Conservation (phyloP, 208 protist genomes). For the Novymonas esmeraldas region DNA sequence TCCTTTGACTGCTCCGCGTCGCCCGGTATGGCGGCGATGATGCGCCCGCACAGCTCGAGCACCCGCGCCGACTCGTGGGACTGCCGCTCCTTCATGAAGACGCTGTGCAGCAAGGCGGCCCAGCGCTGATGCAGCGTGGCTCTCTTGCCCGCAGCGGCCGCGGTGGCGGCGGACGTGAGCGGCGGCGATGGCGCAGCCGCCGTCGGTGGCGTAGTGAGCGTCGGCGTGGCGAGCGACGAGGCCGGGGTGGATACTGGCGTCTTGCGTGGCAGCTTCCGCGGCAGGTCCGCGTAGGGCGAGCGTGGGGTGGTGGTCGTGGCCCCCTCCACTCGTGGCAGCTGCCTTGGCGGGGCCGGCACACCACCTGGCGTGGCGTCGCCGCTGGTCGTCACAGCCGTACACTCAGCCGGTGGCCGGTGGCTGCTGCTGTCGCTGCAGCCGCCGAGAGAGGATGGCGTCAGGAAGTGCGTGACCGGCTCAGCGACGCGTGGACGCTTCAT, state of each 20-base stretch:
- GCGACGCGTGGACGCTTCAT: constrained; percentile 44
- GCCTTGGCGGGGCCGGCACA: constrained; percentile 15
- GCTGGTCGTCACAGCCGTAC: not conserved
- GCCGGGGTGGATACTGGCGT: constrained; percentile 38
- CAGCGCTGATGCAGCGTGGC: constrained; percentile 40
- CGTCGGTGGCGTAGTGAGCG: constrained; percentile 17
- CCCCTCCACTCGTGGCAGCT: constrained; percentile 12
- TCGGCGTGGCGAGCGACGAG: constrained; percentile 15
- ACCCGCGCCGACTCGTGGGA: constrained; percentile 43
- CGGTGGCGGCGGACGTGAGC: not conserved
- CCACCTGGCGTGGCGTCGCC: not conserved
- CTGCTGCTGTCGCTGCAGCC: not conserved
- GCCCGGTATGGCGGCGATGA: constrained; percentile 64
- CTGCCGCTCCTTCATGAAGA: constrained; percentile 45
- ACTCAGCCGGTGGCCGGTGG: not conserved
- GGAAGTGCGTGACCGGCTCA: constrained; percentile 29
- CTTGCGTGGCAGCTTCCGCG: constrained; percentile 34
- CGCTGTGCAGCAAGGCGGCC: constrained; percentile 40
- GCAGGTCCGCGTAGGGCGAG: constrained; percentile 27
- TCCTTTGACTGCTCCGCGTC: constrained; percentile 54
- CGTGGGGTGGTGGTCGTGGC: constrained; percentile 18
- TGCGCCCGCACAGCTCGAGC: constrained; percentile 38
- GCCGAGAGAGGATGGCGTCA: constrained; percentile 9
- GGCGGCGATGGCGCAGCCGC: not conserved
- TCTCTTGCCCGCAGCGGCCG: constrained; percentile 10